Conservation (phyloP, 768 basidiomycete genomes). For the Suillus sp. region DNA sequence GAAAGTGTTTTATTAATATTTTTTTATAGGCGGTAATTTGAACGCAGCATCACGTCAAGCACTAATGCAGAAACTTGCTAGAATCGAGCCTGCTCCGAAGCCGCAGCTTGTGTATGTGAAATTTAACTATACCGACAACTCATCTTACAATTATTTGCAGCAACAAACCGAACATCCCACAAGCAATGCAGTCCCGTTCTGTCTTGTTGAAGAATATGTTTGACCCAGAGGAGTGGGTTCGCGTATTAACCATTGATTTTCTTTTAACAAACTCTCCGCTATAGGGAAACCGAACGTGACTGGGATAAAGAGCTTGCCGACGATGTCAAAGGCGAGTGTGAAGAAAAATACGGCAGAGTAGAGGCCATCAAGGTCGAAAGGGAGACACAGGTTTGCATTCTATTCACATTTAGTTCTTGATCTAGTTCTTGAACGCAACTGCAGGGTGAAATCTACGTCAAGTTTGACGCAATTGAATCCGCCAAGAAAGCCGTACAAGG, state of each 20-base stretch:
- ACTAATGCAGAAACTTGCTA: constrained; percentile 99
- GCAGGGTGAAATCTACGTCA: constrained; percentile 97
- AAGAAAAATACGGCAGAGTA: constrained; percentile 87
- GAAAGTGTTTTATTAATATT: constrained; percentile 16
- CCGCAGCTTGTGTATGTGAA: constrained; percentile 62
- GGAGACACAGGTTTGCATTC: constrained; percentile 77
- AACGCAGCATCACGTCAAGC: constrained; percentile 98
- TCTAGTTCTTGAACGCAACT: constrained; percentile 15
- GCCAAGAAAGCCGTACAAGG: constrained; percentile 87
- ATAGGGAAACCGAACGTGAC: constrained; percentile 90
- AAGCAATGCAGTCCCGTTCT: constrained; percentile 86
- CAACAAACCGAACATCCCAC: constrained; percentile 76
- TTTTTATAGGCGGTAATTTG: constrained; percentile 82
- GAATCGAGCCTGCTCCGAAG: constrained; percentile 71
- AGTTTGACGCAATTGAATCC: constrained; percentile 77
- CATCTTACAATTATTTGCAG: constrained; percentile 38
- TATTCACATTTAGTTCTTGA: constrained; percentile 6
- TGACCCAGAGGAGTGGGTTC: constrained; percentile 87
- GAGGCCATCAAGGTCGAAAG: constrained; percentile 90
- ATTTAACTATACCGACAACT: constrained; percentile 18
- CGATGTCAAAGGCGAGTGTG: constrained; percentile 94
- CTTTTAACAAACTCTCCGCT: constrained; percentile 13
- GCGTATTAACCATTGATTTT: constrained; percentile 9
- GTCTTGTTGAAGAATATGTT: constrained; percentile 96
- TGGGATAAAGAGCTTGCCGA: constrained; percentile 98